Base-by-base conservation (phyloP, 306 rosid genomes). In the barrel medic (Medicago truncatula) region DNA sequence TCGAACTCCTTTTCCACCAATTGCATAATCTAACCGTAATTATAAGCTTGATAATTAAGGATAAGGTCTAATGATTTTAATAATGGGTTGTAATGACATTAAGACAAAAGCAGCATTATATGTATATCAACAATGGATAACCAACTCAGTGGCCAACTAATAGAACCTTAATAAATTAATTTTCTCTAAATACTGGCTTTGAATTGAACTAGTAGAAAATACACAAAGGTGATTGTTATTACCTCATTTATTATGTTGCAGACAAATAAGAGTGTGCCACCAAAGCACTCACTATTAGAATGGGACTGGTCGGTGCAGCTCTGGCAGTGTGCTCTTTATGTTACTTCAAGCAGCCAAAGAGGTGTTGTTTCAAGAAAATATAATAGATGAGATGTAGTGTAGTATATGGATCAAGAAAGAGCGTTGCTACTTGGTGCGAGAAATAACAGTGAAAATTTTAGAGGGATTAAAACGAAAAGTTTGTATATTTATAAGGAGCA, bases 251-350 rank as follows among this genome's bases (percentile, higher is more conserved):
- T n/a, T 18, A 43, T 17, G 40, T 20, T 23, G 28, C 1, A 83
- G 81, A 81, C 82, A 89, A 84, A 84, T 78, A 28, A 73, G 66
- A 73, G 83, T 82, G 78, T 83, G 80, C 80, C 86, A 80, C 76
- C 64, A 13, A 71, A 78, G 82, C 53, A 69, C 59, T 28, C 72
- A 28, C 54, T 43, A 66, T 60, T 46, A 41, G 2, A 41, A 41
- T 12, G 15, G 50, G n/a, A 44, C 52, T 12, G 52, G 52, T 44
- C 52, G 52, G 52, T 46, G 52, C 52, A 46, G 5, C 16, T 46
- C 52, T 46, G 52, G 52, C 16, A 46, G 16, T 13, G 52, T 46
- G n/a, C 52, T 46, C 52, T 13, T 12, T 46, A 46, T 46, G n/a
- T 44, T 44, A 44, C 50, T 44, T 44, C 50, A 5, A 12, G 0